Base-by-base conservation (phyloP, 2,329 filamentous ascomycete genomes). In the Cladophialophora yegresii region DNA sequence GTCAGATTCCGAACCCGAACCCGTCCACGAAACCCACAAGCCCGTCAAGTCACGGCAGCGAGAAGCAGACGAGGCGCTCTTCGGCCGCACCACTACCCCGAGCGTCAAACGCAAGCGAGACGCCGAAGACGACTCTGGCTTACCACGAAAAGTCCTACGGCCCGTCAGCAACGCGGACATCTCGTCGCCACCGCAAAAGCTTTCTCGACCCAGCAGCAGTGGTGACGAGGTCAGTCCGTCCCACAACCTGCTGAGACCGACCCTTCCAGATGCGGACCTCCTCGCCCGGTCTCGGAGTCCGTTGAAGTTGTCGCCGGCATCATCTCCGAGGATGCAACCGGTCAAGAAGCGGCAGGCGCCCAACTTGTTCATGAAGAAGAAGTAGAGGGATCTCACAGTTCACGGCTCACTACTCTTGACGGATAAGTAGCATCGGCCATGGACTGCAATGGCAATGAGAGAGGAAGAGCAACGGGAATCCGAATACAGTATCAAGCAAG, bases 301-400 rank as follows among this genome's bases (percentile, higher is more conserved):
- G 3, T 33, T 63, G 64, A 65, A n/a, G 23, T 28, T 65, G 20
- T 59, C 40, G n/a, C 40, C 64, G 8, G 23, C 50, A 10, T 23
- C 63, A 13, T 8, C 55, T 22, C 40, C 26, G 40, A 30, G 40
- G 8, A 23, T 40, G 54, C 50, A 36, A 4, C 54, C 55, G 23
- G 9, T 65, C 50, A 67, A 69, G 61, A 69, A 67, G 47, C 43
- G 45, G 1, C 22, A 54, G 28, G 54, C 62, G 1, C 65, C 67
- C 20, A 65, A 60, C 30, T 51, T 67, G 20, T 69, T 69, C 51
- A 59, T 64, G 56, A 50, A 26, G 47, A 50, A 20, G 47, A 50
- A 50, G 23, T 50, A 50, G 40, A 28, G 23, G 20, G 8, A 9
- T 3, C 47, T 43, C 2, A 6, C 26, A 28, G 26, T 28, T 28